Percentiles rank a stretch among this genome's conserved stretches.
Evolutionary conservation across 208 protist genomes (phyloP).

Genomic region (Vickermania ingenoplastis): DNA sequence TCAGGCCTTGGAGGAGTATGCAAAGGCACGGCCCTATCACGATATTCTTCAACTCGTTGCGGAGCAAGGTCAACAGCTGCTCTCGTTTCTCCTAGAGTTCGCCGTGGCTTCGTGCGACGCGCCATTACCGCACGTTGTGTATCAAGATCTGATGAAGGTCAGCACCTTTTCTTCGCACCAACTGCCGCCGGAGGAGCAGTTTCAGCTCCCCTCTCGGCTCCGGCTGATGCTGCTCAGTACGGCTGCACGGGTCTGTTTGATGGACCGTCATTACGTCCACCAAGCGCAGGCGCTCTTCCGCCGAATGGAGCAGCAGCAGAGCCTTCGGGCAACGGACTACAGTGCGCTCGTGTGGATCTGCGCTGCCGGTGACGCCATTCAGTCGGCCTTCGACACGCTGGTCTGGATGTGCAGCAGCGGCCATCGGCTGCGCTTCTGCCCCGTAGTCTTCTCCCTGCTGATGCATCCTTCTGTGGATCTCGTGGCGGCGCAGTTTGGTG

Average conservation of each 20-base stretch:
- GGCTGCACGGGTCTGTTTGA: conserved; percentile 53
- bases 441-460: conserved; percentile 59
- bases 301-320: conserved; percentile 66
- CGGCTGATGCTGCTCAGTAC: conserved; percentile 48
- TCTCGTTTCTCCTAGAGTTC: conserved; percentile 45
- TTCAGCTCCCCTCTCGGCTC: conserved; percentile 33
- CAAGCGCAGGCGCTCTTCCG: conserved; percentile 47
- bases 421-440: conserved; percentile 38
- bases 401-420: conserved; percentile 31
- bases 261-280: conserved; percentile 70
- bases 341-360: conserved; percentile 68
- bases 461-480: conserved; percentile 66
- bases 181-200: conserved; percentile 74
- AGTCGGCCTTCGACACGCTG: conserved; percentile 38
- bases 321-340: conserved; percentile 30
- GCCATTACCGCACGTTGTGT: conserved; percentile 77
- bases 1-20: conserved; percentile 42
- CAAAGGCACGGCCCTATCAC: conserved; percentile 40
- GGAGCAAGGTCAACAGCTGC: conserved; percentile 44
- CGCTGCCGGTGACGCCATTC: conserved; percentile 42
- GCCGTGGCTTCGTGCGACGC: conserved; percentile 45
- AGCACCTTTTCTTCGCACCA: conserved; percentile 68
- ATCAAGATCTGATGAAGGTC: conserved; percentile 82
- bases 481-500: conserved; percentile 11
- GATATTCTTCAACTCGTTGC: conserved; percentile 55